A percentile compares a stretch with the other conserved stretches of the same genome.
These are phyloP conservation scores for Tolypocladium ovalisporum DNA, from an alignment of 2,329 filamentous ascomycete species.

Conservation along the genomic window DNA sequence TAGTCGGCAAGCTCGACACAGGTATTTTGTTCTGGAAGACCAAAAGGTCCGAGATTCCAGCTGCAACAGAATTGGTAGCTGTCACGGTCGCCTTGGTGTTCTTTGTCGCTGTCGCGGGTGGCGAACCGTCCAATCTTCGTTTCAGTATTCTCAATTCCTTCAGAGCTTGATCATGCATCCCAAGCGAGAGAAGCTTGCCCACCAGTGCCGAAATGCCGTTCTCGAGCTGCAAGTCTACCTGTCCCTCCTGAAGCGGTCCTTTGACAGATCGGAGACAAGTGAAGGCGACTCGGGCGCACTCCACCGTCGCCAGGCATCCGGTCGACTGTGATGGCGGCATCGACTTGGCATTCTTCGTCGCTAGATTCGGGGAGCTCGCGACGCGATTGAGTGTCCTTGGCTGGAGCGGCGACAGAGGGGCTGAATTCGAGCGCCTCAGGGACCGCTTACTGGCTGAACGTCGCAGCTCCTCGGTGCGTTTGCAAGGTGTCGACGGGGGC, in stretches of 20 bases:
- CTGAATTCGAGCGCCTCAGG: slow-evolving; percentile 43
- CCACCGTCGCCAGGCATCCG: slow-evolving; percentile 46
- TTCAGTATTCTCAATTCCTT: slow-evolving; percentile 61
- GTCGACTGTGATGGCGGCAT: slow-evolving; percentile 21
- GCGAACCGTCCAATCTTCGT: slow-evolving; percentile 39
- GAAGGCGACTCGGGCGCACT: slow-evolving; percentile 61
- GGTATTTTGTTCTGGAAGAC: slow-evolving; percentile 42
- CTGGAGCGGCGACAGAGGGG: slow-evolving; percentile 50
- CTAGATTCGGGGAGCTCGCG: slow-evolving; percentile 37
- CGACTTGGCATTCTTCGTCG: slow-evolving; percentile 20
- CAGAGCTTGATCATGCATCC: slow-evolving; percentile 55
- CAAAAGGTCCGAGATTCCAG: slow-evolving; percentile 45
- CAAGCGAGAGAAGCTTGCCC: slow-evolving; percentile 52
- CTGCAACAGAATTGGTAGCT: slow-evolving; percentile 18
- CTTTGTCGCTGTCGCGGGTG: slow-evolving; percentile 19
- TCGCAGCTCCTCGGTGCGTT: slow-evolving; percentile 19
- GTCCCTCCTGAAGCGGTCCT: slow-evolving; percentile 37
- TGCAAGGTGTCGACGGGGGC: slow-evolving; percentile 18
- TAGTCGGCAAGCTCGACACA: slow-evolving; percentile 36
- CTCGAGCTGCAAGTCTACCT: slow-evolving; percentile 59
- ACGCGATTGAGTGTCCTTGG: slow-evolving; percentile 51
- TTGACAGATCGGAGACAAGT: slow-evolving; percentile 50
- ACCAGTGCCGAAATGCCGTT: slow-evolving; percentile 61
- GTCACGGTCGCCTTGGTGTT: slow-evolving; percentile 14
- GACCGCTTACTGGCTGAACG: slow-evolving; percentile 26